A percentile compares a stretch with the other conserved stretches of the same genome.
phyloP scores from a whole-genome alignment of 2,329 filamentous ascomycete genomes.

The Laburnicola sp. region DNA sequence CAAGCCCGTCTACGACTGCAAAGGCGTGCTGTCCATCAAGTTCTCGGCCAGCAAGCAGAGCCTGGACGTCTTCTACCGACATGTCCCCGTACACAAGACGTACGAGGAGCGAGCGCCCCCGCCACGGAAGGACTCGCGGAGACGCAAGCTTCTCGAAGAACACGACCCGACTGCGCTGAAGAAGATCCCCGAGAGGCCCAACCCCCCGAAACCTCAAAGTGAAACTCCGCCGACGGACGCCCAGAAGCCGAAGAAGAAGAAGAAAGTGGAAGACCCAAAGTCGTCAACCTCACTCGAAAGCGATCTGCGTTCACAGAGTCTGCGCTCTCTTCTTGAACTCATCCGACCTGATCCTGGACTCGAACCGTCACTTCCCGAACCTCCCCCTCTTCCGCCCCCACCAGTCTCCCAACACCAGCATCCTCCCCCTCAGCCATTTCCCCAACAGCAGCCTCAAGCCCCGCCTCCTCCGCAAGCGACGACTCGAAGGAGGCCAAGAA shows the following conservation, averaged over 20 bases:
- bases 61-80: constrained; percentile 52
- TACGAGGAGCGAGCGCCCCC: constrained; percentile 50
- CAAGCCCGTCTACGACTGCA: constrained; percentile 55
- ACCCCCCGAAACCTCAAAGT: constrained; percentile 17
- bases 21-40: constrained; percentile 53
- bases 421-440: constrained; percentile 10
- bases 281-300: constrained; percentile 43
- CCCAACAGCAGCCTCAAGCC: constrained; percentile 11
- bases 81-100: constrained; percentile 52
- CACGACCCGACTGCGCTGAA: constrained; percentile 40
- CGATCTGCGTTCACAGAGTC: constrained; percentile 43
- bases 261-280: constrained; percentile 25
- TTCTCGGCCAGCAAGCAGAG: constrained; percentile 49
- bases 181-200: constrained; percentile 30
- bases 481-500: constrained; percentile 29
- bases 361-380: constrained; percentile 18
- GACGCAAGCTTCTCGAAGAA: constrained; percentile 41
- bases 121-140: constrained; percentile 46
- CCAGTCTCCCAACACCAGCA: constrained; percentile 12
- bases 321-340: constrained; percentile 43
- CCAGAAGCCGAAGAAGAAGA: constrained; percentile 35
- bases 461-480: constrained; percentile 6
- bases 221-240: constrained; percentile 21
- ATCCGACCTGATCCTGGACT: constrained; percentile 31
- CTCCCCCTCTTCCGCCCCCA: constrained; percentile 17